Evolutionary conservation across 106 monocot genomes (phyloP), one percentile per base, ranked within the genome.

Genomic region (Acorus gramineus): DNA sequence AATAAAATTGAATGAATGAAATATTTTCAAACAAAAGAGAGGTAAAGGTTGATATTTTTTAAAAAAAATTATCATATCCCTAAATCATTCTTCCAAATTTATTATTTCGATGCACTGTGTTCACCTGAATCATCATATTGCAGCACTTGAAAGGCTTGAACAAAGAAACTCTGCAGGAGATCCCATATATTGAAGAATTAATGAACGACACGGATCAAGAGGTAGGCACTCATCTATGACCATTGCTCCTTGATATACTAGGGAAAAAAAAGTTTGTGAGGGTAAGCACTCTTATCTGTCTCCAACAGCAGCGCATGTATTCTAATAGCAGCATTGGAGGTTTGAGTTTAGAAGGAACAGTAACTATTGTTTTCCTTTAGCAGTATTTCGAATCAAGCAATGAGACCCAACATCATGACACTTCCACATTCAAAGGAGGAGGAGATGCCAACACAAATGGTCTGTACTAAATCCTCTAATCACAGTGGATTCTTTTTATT

Each of bases 91-190:
- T 28, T 28, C 28, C 0, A 1, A 0, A 28, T 28, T 28, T 28
- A 28, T 28, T 28, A 28, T 28, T 28, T 28, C 28, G 1, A 28
- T 28, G 28, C 28, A 28, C 28, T 28, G 28, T 28, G 28, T 10
- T 43, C 2, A 10, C 53, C 5, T 68, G 42, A 65, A 44, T 58
- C 5, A 51, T 72, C 43, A 8, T n/a, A 56, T 28, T 68, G n/a
- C 75, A 87, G 83, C 69, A 54, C 49, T 66, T 87, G 11, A 71
- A 57, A 63, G 65, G 64, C 9, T 56, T 80, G 13, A 76, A 76
- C 8, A 62, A 69, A 45, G 87, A 87, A 49, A 52, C 60, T 52
- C 49, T 78, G 0, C 72, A 66, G 53, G 80, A 87, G 44, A 69
- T 83, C 50, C 80, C 80, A 46, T 73, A 64, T 64, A 56, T 70